phyloP scores from a whole-genome alignment of 164 flowering plant genomes.

The Cinnamomum chago region DNA sequence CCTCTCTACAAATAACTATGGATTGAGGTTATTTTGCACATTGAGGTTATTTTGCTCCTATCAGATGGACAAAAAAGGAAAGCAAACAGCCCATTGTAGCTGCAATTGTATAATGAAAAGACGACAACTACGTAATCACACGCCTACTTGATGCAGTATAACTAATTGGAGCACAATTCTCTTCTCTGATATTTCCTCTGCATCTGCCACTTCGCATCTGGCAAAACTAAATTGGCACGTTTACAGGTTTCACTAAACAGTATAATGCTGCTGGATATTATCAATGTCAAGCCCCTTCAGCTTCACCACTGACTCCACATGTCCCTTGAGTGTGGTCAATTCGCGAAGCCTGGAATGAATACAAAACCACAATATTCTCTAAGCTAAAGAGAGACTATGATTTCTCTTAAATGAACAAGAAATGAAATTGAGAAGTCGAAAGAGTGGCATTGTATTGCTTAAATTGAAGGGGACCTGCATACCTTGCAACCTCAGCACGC shows the following conservation, averaged over 20 bases:
- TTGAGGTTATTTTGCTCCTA: too few species aligned
- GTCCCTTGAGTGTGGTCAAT: constrained; percentile 72
- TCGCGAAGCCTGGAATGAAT: constrained; percentile 50
- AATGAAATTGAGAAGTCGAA: too few species aligned
- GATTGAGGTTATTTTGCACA: too few species aligned
- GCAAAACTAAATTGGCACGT: not conserved
- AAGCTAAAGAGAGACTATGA: not conserved
- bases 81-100: not conserved
- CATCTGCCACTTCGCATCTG: not conserved
- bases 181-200: not conserved
- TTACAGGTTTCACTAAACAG: constrained; percentile 30
- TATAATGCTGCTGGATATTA: constrained; percentile 70
- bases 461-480: constrained; percentile 3
- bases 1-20: too few species aligned
- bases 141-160: constrained; percentile 7
- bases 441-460: too few species aligned
- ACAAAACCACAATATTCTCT: not conserved
- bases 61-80: too few species aligned
- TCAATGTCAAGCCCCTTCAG: constrained; percentile 71
- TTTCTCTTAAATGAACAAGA: not conserved
- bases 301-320: constrained; percentile 77
- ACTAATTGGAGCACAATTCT: constrained; percentile 6
- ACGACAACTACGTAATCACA: constrained; percentile 1
- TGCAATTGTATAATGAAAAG: constrained; percentile 1
- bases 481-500: constrained; percentile 96